Evolutionary conservation across 169 alveolate species (phyloP).

Genomic region (Plasmodium vinckei): DNA sequence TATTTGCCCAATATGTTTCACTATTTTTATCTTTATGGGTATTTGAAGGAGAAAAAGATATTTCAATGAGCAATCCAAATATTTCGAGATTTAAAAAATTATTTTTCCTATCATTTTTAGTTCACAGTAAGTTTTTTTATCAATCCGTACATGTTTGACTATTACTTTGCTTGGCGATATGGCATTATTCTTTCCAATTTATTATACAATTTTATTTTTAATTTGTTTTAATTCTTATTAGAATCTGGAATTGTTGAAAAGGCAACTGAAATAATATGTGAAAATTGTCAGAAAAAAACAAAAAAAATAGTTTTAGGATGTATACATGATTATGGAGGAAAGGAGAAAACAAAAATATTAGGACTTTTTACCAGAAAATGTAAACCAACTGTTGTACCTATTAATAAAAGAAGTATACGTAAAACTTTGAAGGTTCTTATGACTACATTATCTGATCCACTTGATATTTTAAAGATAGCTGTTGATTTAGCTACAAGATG

Average conservation of each 20-base stretch:
- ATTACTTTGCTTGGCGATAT: background rate
- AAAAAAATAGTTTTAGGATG: conserved; percentile 48
- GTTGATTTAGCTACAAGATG: conserved; percentile 84
- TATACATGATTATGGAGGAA: conserved; percentile 61
- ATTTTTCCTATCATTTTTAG: conserved; percentile 37
- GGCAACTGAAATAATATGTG: conserved; percentile 50
- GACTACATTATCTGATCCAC: conserved; percentile 81
- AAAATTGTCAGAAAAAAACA: conserved; percentile 21
- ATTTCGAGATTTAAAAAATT: conserved; percentile 38
- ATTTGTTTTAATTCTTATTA: background rate
- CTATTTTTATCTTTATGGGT: conserved; percentile 57
- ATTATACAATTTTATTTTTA: background rate
- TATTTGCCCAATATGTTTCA: conserved; percentile 54
- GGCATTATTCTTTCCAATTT: background rate
- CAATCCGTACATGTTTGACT: too few relatives aligned
- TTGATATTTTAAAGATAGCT: conserved; percentile 80
- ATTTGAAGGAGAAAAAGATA: conserved; percentile 27
- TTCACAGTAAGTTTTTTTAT: conserved; percentile 28
- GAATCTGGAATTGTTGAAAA: conserved; percentile 61
- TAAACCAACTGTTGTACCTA: conserved; percentile 66
- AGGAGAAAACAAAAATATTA: conserved; percentile 6
- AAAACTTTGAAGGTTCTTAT: conserved; percentile 77
- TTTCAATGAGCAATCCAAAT: conserved; percentile 22
- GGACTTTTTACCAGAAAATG: conserved; percentile 55
- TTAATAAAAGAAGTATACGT: conserved; percentile 45